Base-by-base conservation (phyloP, 2,329 filamentous ascomycete genomes). In the Neonectria hederae region DNA sequence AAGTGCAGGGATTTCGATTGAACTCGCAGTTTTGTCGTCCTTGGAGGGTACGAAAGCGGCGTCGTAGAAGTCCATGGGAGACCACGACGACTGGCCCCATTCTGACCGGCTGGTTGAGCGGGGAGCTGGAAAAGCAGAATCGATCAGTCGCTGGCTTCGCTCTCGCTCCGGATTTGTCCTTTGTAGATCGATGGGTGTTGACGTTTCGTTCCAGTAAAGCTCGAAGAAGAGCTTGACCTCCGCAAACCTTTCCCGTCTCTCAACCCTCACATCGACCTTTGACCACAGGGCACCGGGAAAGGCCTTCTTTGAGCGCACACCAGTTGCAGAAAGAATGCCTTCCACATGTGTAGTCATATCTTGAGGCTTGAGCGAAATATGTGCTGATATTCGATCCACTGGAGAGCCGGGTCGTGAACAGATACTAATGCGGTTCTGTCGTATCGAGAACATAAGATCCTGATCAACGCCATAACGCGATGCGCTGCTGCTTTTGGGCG, bases 61-160 rank as follows among this genome's bases (percentile, higher is more conserved):
- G 56, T 91, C 85, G 71, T 94, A 94, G 74, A 94, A 94, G 62
- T 82, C 81, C 70, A 84, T 82, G 0, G 85, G 83, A 2, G 83
- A 83, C 76, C 77, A 81, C 21, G 72, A 71, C 63, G 72, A 57
- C 22, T 49, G 24, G 53, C 59, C 56, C 24, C 52, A 24, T 2
- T 48, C 19, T 5, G 48, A 5, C 9, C 14, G 48, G n/a, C 54
- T 30, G 9, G 54, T 21, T 2, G 55, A 22, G 11, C 38, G 51
- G 5, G 58, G 24, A 13, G 49, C 42, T 8, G 75, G 72, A 14
- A 81, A 77, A 54, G 82, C 78, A 1, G 66, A 65, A n/a, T 79
- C 70, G 24, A 85, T 71, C 11, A 84, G 65, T 3, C 49, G 53
- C 38, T 77, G 74, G 28, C 79, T 83, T 4, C 73, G 42, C 5